phyloP scores from a whole-genome alignment of 768 basidiomycete species.

The Boletus tomentosulus region DNA sequence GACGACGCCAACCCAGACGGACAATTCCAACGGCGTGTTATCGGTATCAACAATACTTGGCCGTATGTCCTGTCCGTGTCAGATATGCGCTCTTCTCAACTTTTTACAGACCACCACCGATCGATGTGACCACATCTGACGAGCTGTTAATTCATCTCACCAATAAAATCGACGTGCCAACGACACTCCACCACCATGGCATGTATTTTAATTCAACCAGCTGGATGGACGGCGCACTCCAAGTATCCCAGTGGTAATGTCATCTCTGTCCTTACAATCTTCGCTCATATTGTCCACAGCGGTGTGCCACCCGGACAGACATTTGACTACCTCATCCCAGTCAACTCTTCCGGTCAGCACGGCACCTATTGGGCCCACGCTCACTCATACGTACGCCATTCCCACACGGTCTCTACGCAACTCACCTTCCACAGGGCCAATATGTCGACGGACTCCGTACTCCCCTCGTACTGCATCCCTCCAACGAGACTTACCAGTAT shows the following conservation, averaged over 20 bases:
- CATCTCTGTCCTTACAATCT: background rate
- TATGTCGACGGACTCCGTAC: constrained; percentile 93
- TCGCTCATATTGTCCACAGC: constrained; percentile 33
- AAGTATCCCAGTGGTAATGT: constrained; percentile 77
- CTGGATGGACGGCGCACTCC: constrained; percentile 87
- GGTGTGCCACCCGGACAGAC: constrained; percentile 72
- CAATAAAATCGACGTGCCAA: constrained; percentile 64
- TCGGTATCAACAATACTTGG: constrained; percentile 92
- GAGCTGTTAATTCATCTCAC: constrained; percentile 71
- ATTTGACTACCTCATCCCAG: constrained; percentile 72
- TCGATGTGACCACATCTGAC: constrained; percentile 70
- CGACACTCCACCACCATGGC: constrained; percentile 88
- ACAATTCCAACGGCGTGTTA: constrained; percentile 65
- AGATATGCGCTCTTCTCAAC: background rate
- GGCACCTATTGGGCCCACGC: constrained; percentile 84
- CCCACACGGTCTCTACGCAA: too few relatives aligned
- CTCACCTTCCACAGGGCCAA: constrained; percentile 53
- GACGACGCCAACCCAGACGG: constrained; percentile 80
- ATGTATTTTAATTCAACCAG: constrained; percentile 87
- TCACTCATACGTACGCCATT: constrained; percentile 43
- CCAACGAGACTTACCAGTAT: constrained; percentile 63
- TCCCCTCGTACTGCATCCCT: constrained; percentile 73
- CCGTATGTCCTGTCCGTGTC: constrained; percentile 53
- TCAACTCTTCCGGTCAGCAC: constrained; percentile 63
- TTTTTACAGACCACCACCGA: constrained; percentile 66